A percentile compares a stretch with the other conserved stretches of the same genome.
phyloP scores from a whole-genome alignment of 352 stramenopile genomes.

The Stephanocyclus meneghinianus region DNA sequence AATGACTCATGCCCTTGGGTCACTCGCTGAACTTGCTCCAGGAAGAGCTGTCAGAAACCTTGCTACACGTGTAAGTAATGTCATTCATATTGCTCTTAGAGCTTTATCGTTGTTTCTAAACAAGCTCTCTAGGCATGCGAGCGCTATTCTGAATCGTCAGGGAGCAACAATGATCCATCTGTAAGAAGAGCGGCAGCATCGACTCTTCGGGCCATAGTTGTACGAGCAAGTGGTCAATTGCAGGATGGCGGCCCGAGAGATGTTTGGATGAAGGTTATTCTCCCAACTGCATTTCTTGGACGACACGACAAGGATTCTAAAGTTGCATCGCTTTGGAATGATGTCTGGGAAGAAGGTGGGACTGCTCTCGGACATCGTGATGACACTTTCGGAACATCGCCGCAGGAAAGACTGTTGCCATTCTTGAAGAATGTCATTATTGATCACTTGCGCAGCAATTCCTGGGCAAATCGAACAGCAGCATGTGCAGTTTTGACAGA shows the following conservation, averaged over 20 bases:
- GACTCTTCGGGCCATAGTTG: constrained; percentile 72
- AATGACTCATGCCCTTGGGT: constrained; percentile 76
- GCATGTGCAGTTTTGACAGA: constrained; percentile 60
- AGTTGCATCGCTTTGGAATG: constrained; percentile 66
- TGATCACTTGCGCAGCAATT: constrained; percentile 59
- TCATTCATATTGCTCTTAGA: not conserved
- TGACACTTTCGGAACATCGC: constrained; percentile 50
- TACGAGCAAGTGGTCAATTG: constrained; percentile 70
- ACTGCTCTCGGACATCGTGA: constrained; percentile 33
- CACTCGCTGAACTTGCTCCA: constrained; percentile 66
- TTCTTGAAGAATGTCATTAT: constrained; percentile 59
- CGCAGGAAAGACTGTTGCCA: constrained; percentile 74
- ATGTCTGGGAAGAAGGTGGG: constrained; percentile 81
- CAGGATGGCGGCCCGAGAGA: constrained; percentile 69
- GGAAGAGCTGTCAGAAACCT: constrained; percentile 65
- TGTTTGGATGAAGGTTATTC: constrained; percentile 70
- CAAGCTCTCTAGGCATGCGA: constrained; percentile 46
- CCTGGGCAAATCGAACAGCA: constrained; percentile 64
- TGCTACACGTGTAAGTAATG: constrained; percentile 31
- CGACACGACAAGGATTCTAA: constrained; percentile 71
- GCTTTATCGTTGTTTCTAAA: not conserved
- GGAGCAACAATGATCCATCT: constrained; percentile 75
- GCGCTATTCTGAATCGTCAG: constrained; percentile 69
- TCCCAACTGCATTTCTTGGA: constrained; percentile 76
- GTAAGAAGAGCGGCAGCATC: constrained; percentile 62